Base-by-base conservation (phyloP, 176 grass and related monocot species). In the Carex parvula region DNA sequence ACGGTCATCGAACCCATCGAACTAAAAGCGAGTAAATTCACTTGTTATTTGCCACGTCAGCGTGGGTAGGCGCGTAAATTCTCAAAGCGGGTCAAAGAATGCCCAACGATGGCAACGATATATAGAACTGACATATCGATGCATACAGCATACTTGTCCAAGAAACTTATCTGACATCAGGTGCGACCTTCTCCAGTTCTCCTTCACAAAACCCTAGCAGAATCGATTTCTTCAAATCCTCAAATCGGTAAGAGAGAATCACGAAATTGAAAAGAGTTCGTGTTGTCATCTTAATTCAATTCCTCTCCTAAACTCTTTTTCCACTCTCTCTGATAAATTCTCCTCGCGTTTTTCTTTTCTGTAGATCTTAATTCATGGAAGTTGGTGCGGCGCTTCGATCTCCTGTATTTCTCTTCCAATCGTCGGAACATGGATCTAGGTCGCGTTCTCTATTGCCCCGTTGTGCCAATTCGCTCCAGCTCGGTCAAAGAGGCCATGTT, bases 361-460 rank as follows among this genome's bases (percentile, higher is more conserved):
- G 20, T 30, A 75, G 71, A 79, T 83, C 54, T 68, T 14, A 53
- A 79, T 79, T 66, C 33, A 90, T 90, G 91, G 93, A 90, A 73
- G 77, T 89, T 10, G 87, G 83, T 13, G 84, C 81, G 85, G 84
- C 84, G 65, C 85, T 99, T 85, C 64, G 88, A 80, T 95, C 88
- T 79, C 91, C 91, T 16, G 41, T 88, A 33, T 88, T 82, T 60
- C 84, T 70, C 57, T 85, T 72, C 42, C 88, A 84, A 32, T 85
- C 87, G 84, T 64, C 83, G 48, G 55, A 86, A 12, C n/a, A 46
- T 15, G 86, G 68, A 2, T 39, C 66, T 7, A 74, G 64, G 75
- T 85, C 87, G 4, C 50, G 75, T 53, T 65, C 72, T 66, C 73
- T 84, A 8, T 48, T 52, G 15, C 63, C 80, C 56, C 35, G 52